A percentile compares a stretch with the other conserved stretches of the same genome.
Evolutionary conservation across 2,329 filamentous ascomycete species (phyloP).

Genomic region (Aspergillus quadricinctus): DNA sequence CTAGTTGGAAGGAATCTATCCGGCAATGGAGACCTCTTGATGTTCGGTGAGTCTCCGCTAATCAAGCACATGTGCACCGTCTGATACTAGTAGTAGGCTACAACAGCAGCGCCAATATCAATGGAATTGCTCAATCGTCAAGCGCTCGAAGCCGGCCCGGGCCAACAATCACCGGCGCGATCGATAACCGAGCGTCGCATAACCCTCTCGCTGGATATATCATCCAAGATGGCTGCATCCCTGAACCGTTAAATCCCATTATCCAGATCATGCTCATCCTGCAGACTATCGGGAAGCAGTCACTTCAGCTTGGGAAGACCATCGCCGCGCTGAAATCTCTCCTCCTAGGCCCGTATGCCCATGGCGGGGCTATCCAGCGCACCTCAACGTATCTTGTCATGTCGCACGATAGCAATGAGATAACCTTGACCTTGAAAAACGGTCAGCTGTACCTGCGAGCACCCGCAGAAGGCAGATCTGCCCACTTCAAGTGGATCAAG

Average conservation of each 20-base stretch:
- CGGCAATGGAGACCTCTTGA: conserved; percentile 7
- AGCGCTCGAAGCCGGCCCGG: conserved; percentile 4
- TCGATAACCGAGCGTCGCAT: conserved; percentile 9
- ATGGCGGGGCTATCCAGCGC: conserved; percentile 52
- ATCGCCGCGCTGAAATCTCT: conserved; percentile 39
- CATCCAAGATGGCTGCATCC: conserved; percentile 16
- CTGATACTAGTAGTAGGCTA: conserved; percentile 30
- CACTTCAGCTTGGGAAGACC: neutral
- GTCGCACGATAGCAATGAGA: conserved; percentile 63
- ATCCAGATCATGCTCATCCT: conserved; percentile 6
- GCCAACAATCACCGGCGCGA: conserved; percentile 14
- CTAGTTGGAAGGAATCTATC: conserved; percentile 43
- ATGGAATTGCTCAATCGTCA: conserved; percentile 3
- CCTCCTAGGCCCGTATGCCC: conserved; percentile 57
- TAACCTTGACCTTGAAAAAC: conserved; percentile 54
- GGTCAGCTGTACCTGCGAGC: conserved; percentile 39
- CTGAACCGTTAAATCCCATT: conserved; percentile 10
- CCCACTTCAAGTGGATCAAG: conserved; percentile 14
- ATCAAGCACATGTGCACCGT: neutral
- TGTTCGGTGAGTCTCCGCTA: conserved; percentile 1
- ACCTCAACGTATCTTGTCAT: conserved; percentile 64
- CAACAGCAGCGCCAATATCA: conserved; percentile 22
- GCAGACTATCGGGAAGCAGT: conserved; percentile 3
- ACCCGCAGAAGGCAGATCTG: conserved; percentile 7
- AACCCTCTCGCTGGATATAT: conserved; percentile 11